Base-by-base conservation (phyloP, 768 basidiomycete species). In the Flagelloscypha sp. region DNA sequence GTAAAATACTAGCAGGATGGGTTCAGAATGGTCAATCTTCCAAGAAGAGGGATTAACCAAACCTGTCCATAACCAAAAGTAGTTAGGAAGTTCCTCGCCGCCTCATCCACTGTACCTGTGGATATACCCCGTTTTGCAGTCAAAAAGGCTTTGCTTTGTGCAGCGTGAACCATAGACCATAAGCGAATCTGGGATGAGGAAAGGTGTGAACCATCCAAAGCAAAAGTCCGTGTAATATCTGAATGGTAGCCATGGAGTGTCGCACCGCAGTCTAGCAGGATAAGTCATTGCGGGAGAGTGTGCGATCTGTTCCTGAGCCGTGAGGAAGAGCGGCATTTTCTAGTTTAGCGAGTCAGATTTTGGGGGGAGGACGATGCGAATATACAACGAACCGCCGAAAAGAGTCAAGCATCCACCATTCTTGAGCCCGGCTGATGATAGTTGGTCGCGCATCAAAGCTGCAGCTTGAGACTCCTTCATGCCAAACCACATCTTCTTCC, bases 321-420 rank as follows among this genome's bases (percentile, higher is more conserved):
- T 92, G 89, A 3, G 87, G 88, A 16, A 87, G 70, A 3, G 86
- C 87, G 5, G 86, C 88, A 46, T 90, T 84, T 40, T 83, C 88
- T 90, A 52, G 8, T 3, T 12, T 18, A 21, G 13, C 30, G 7
- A 31, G 6, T 35, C 22, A 40, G 13, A 28, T 3, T 8, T 13
- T 11, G 8, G 24, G 33, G 18, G 24, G 11, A 22, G 23, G 11
- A 33, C 0, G 12, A 20, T 22, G 1, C 4, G 12, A 24, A 8
- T 17, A 24, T 4, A 13, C 12, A 10, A 58, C 72, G 38, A 43
- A 85, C 86, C 79, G 49, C 87, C 86, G 49, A 93, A 89, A 13
- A 89, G 62, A 2, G 84, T 78, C 22, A 87, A 59, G 13, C 74
- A 77, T 45, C 67, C 75, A 19, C 65, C 70, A 30, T 66, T 66